Evolutionary conservation across 257 asterid species (phyloP).

Genomic region (Prunella vulgaris): DNA sequence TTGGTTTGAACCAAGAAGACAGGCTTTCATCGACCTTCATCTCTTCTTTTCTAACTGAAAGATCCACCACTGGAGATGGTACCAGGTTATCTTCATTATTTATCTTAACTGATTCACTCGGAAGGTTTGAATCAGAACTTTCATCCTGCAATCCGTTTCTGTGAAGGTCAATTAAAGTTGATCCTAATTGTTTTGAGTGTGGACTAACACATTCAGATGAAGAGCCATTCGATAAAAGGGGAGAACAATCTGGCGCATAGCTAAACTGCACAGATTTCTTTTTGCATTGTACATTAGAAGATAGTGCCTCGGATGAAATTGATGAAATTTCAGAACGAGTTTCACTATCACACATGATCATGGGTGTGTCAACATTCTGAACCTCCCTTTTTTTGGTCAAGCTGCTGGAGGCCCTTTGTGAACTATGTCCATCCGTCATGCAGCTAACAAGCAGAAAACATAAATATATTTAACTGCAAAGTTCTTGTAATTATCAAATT

Average conservation of each 20-base stretch:
- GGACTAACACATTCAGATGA: constrained; percentile 41
- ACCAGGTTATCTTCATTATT: constrained; percentile 21
- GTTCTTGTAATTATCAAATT: neutral
- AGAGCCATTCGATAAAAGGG: constrained; percentile 38
- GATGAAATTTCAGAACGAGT: constrained; percentile 27
- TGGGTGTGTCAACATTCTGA: constrained; percentile 24
- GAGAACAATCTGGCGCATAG: constrained; percentile 31
- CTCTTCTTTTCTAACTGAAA: constrained; percentile 32
- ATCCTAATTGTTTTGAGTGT: constrained; percentile 32
- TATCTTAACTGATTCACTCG: constrained; percentile 22
- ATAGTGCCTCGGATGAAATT: constrained; percentile 26
- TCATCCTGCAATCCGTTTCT: constrained; percentile 39
- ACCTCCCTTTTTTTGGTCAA: constrained; percentile 20
- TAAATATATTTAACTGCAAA: constrained; percentile 3
- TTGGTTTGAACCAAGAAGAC: constrained; percentile 59
- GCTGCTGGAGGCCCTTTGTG: constrained; percentile 29
- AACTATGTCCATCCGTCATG: constrained; percentile 42
- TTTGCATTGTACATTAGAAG: constrained; percentile 29
- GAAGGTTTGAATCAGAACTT: constrained; percentile 27
- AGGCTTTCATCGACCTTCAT: constrained; percentile 44
- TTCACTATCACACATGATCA: constrained; percentile 18
- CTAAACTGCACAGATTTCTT: constrained; percentile 45
- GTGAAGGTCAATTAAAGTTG: constrained; percentile 22
- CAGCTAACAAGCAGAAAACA: constrained; percentile 35
- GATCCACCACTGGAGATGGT: constrained; percentile 25